Base-by-base conservation (phyloP, 2,329 filamentous ascomycete species). In the Aspergillus latus region DNA sequence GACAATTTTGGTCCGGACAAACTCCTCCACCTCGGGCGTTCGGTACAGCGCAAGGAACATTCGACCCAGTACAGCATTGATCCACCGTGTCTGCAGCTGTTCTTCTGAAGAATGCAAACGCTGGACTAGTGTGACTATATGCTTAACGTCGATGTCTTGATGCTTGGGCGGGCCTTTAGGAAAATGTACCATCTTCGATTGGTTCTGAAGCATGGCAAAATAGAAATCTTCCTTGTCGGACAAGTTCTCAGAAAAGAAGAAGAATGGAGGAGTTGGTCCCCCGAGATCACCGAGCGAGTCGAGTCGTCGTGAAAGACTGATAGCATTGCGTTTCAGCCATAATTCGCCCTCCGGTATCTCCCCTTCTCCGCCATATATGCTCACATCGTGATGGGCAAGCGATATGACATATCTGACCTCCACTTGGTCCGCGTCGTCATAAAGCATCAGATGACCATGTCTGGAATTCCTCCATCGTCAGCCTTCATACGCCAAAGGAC, bases 141-240 rank as follows among this genome's bases (percentile, higher is more conserved):
- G 87, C 67, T 89, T 88, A 13, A 91, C 84, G 30, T 96, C 88
- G 66, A 96, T 96, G 11, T 86, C 81, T 60, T 90, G 83, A 8
- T 89, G 88, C 52, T 81, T 81, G 0, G 92, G 91, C 1, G 86
- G 82, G 16, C 79, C 78, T 53, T 81, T 78, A 21, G 79, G 78
- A 2, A 78, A 76, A 39, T 81, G 80, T 56, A 84, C 80, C 13
- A 83, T 82, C 65, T 88, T 86, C 63, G 92, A 87, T 69, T 96
- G 89, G 61, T 92, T 95, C 65, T 87, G 86, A 39, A 99, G 79
- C 64, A 99, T 80, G 10, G 93, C 89, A 74, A 96, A 93, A 72
- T 99, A 99, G 74, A 99, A 97, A 71, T 99, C 94, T 73, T 99
- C 94, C 73, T 99, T 99, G 46, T 94, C 91, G 0, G 92, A 96